Base-by-base conservation (phyloP, 495 filamentous ascomycete genomes). In the Chlorociboria aeruginascens region DNA sequence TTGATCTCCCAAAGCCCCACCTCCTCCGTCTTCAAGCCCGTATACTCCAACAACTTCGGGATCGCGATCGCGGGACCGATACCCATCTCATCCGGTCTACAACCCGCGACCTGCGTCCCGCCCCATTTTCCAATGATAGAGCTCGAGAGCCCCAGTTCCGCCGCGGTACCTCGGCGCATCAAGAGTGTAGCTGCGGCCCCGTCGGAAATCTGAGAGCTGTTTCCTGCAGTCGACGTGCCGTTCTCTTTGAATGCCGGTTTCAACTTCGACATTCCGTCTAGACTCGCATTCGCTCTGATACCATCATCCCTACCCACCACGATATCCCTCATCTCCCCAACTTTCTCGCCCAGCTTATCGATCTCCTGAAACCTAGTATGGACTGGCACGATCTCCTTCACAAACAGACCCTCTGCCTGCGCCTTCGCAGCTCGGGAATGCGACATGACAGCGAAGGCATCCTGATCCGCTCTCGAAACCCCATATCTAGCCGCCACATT, bases 1-100 rank as follows among this genome's bases (percentile, higher is more conserved):
- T 95, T 96, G 62, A 96, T 81, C 72, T 96, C 89, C 88, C 88
- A 95, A n/a, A 90, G 68, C 6, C 82, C 76, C 0, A 96, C 81
- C 41, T 96, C 86, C 8, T 69, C 66, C 6, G 69, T 78, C 41
- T 58, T 56, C 32, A 95, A 50, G 13, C 80, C 86, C 8, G 82
- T 71, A 46, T 73, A 71, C 40, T 71, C 59, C 14, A 95, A 66
- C 36, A 94, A 70, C 61, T 82, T 85, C 25, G 89, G 89, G 36
- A 95, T 88, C 1, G 86, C 89, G 29, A 92, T 57, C 6, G 86
- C 85, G 9, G 89, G 89, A 0, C 89, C 89, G 43, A 95, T 73
- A 34, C 89, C 89, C 89, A 95, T 95, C 73, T 95, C 89, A 59
- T 93, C 87, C 7, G 89, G 89, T 39, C 66, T 70, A 58, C 85